phyloP scores from a whole-genome alignment of 257 asterid species.

The Solanum pimpinellifolium region DNA sequence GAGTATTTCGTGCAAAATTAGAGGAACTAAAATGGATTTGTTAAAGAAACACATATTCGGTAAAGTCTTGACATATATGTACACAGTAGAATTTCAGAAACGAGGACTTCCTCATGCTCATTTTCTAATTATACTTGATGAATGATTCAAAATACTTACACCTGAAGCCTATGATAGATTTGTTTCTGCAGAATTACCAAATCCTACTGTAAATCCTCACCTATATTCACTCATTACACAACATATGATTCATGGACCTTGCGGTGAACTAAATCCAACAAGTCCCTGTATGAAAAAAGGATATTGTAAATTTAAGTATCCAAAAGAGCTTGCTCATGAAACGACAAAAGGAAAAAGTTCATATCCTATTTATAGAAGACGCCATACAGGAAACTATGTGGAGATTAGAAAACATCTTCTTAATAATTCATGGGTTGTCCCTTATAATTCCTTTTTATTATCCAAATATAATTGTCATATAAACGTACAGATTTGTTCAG shows the following conservation, averaged over 20 bases:
- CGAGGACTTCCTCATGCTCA: background rate
- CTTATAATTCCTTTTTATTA: too few relatives aligned
- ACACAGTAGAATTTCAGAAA: too few relatives aligned
- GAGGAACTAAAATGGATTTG: background rate
- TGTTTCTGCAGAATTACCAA: background rate
- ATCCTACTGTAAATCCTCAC: background rate
- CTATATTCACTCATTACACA: background rate
- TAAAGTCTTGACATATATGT: too few relatives aligned
- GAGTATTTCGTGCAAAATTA: background rate
- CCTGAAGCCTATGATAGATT: background rate
- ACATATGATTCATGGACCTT: background rate
- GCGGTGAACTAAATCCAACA: background rate
- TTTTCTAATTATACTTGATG: background rate
- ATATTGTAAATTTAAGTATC: background rate
- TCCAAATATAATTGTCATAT: too few relatives aligned
- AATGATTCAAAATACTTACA: background rate
- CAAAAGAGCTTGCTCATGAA: background rate
- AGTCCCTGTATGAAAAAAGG: background rate
- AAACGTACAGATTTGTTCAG: too few relatives aligned
- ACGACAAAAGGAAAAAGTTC: too few relatives aligned
- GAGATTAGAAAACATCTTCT: too few relatives aligned
- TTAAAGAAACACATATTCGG: too few relatives aligned
- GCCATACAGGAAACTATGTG: too few relatives aligned
- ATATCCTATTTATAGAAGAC: too few relatives aligned
- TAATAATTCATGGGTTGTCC: too few relatives aligned